Percentiles rank a stretch among this genome's conserved stretches.
Conservation (phyloP, 345 rosid genomes). For the Eucalyptus globulus region DNA sequence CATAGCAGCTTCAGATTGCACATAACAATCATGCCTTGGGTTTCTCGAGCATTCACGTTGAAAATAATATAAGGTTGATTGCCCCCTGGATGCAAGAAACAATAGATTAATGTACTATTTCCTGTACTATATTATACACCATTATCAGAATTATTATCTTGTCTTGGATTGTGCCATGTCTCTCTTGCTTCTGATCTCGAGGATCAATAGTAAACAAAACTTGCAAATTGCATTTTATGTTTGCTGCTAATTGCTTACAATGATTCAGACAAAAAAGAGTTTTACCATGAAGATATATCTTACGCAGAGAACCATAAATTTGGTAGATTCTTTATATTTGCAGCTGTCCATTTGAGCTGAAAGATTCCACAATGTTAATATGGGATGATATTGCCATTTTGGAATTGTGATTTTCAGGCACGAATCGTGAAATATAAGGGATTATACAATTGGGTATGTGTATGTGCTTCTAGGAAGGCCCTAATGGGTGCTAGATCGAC, state of each 20-base stretch:
- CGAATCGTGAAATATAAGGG: neutral
- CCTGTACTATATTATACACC: neutral
- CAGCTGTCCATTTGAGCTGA: neutral
- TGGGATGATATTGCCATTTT: neutral
- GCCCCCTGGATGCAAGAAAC: neutral
- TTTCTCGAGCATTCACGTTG: neutral
- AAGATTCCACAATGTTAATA: neutral
- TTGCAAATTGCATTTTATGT: neutral
- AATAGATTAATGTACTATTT: neutral
- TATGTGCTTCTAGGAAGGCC: neutral
- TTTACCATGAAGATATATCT: neutral
- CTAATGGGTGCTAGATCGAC: neutral
- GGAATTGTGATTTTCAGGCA: neutral
- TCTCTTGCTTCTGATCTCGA: neutral
- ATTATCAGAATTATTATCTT: neutral
- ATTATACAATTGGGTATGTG: neutral
- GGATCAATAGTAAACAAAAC: neutral
- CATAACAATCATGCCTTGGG: neutral
- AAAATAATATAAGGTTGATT: neutral
- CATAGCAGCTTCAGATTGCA: neutral
- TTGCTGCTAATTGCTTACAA: neutral
- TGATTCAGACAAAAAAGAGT: neutral
- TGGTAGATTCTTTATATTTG: neutral
- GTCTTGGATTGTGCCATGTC: neutral
- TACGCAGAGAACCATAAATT: neutral